Evolutionary conservation across 108 stramenopile genomes (phyloP), one percentile per base, ranked within the genome.

Genomic region (Nitzschia sp.): DNA sequence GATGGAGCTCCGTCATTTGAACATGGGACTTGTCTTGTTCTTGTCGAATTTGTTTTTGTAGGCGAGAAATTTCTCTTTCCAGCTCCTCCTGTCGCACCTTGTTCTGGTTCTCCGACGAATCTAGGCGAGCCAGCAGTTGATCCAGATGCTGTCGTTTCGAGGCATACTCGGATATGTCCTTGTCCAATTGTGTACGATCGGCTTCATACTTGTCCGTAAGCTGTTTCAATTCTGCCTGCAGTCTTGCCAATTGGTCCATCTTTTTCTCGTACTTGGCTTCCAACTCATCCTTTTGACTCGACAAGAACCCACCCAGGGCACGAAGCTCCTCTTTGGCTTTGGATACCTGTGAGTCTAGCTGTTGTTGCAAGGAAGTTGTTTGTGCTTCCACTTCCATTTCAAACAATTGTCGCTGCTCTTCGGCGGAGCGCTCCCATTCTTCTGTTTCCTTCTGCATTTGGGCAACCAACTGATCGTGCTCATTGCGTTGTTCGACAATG

Each of bases 401-500:
- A 40, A 78, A 37, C 15, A 53, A 55, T 12, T 66, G 37, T 19
- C 71, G 29, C 0, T 25, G 54, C n/a, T 52, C 25, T 39, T 55
- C 48, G 20, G 55, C 42, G n/a, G 41, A 12, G n/a, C 15, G 42
- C 19, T 63, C 60, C 75, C 75, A 76, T 43, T 55, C 53, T 8
- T 53, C 43, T 11, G 56, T 19, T 0, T 76, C 67, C 10, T 52
- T 15, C 24, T 54, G 42, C 48, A 76, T 69, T 56, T 56, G 46
- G 21, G 56, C 34, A 17, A 48, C 17, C 0, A 76, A 24, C 38
- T 68, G 55, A 34, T 68, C 63, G 41, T 69, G 41, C 42, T 76
- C 75, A 22, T 48, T 53, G 3, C 67, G 60, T 25, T 76, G 75
- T 48, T 76, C 75, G 11, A 76, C 75, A 51, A 76, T 76, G 10